These are phyloP conservation scores for Roridomyces roridus DNA, from an alignment of 768 basidiomycete species.

Conservation along the genomic window DNA sequence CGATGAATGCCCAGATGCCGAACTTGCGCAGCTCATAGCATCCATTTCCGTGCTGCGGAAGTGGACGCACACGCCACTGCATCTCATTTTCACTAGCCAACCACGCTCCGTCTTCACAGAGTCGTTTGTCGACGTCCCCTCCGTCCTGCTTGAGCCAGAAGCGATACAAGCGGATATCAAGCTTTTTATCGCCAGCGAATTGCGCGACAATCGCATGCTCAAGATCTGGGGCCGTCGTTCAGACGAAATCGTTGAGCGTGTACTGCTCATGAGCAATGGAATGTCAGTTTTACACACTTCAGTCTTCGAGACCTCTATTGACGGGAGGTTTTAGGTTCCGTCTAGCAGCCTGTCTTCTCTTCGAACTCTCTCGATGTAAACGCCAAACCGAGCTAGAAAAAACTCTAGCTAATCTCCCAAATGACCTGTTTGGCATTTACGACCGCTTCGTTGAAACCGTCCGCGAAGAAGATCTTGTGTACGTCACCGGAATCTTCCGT, in stretches of 20 bases:
- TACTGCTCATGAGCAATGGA: neutral
- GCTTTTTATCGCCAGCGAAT: neutral
- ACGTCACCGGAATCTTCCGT: neutral
- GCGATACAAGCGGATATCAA: neutral
- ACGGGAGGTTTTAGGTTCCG: constrained; percentile 1
- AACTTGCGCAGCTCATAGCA: neutral
- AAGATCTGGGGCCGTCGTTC: neutral
- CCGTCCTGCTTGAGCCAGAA: neutral
- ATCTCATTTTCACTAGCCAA: constrained; percentile 12
- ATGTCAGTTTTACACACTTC: neutral
- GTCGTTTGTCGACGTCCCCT: neutral
- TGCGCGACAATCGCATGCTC: neutral
- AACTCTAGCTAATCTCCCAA: constrained; percentile 5
- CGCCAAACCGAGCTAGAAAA: constrained; percentile 1
- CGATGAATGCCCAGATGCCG: neutral
- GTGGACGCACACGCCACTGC: neutral
- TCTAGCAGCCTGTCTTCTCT: neutral
- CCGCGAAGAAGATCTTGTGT: neutral
- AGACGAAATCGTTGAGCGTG: neutral
- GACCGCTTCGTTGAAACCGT: neutral
- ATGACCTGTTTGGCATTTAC: constrained; percentile 12
- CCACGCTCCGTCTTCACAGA: neutral
- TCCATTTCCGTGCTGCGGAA: neutral
- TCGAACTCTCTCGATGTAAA: constrained; percentile 5
- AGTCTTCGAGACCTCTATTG: too few species aligned